Evolutionary conservation across 345 rosid genomes (phyloP).

Genomic region (Nasturtium officinale): DNA sequence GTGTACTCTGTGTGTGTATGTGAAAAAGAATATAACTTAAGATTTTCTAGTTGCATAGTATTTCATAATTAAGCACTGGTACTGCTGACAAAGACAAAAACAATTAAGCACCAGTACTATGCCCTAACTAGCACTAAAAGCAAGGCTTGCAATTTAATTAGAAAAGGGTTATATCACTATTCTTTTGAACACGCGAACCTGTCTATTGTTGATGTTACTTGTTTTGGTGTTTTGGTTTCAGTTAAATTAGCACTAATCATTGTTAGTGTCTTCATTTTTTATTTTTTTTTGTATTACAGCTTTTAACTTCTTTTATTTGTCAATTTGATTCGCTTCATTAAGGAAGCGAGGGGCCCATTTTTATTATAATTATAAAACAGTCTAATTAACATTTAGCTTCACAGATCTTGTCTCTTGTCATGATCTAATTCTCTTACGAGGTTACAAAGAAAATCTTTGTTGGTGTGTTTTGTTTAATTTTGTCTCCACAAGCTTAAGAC

Average conservation of each 20-base stretch:
- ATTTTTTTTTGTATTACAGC: neutral
- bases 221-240: constrained; percentile 24
- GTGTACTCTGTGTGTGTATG: constrained; percentile 3
- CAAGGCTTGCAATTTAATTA: constrained; percentile 28
- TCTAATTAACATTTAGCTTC: constrained; percentile 36
- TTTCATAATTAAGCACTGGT: constrained; percentile 18
- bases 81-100: neutral
- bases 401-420: constrained; percentile 41
- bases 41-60: neutral
- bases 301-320: constrained; percentile 9
- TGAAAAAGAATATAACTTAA: neutral
- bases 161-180: constrained; percentile 38
- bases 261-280: constrained; percentile 26
- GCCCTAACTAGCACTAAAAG: constrained; percentile 25
- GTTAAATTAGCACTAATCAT: constrained; percentile 36
- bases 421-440: constrained; percentile 46
- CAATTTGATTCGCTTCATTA: constrained; percentile 31
- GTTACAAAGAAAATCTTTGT: constrained; percentile 46
- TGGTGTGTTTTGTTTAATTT: constrained; percentile 43
- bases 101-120: constrained; percentile 2
- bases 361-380: constrained; percentile 6
- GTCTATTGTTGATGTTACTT: constrained; percentile 15
- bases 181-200: constrained; percentile 29
- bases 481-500: constrained; percentile 33
- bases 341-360: constrained; percentile 36